phyloP scores from a whole-genome alignment of 2,329 filamentous ascomycete genomes.

The Colletotrichum theobromicola region DNA sequence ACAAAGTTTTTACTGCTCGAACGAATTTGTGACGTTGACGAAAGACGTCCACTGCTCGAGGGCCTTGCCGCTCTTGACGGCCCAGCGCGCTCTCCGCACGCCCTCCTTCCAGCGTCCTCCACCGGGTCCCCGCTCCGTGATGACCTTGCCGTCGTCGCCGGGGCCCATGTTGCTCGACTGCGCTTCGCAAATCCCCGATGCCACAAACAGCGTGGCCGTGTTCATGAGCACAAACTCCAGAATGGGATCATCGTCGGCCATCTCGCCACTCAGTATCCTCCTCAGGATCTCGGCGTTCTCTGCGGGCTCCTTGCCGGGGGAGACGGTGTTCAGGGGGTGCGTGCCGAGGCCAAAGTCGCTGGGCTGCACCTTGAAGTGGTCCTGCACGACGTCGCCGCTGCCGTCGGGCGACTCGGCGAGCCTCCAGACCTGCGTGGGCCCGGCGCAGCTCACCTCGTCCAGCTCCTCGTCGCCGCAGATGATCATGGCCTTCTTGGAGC shows the following conservation, averaged over 20 bases:
- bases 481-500: conserved; percentile 83
- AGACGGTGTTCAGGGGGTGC: conserved; percentile 79
- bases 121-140: conserved; percentile 82
- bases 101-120: conserved; percentile 95
- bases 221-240: conserved; percentile 95
- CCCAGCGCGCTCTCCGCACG: conserved; percentile 84
- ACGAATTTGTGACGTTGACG: conserved; percentile 77
- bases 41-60: conserved; percentile 83
- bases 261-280: conserved; percentile 75
- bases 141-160: conserved; percentile 80
- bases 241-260: conserved; percentile 80
- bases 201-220: conserved; percentile 84
- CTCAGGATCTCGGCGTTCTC: conserved; percentile 89
- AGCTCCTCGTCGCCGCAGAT: conserved; percentile 95
- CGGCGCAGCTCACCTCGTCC: conserved; percentile 93
- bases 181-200: conserved; percentile 84
- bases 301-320: conserved; percentile 81
- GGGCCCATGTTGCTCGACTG: conserved; percentile 80
- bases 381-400: conserved; percentile 57
- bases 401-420: conserved; percentile 48
- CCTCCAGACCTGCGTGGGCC: conserved; percentile 88
- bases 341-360: conserved; percentile 84
- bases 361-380: conserved; percentile 80
- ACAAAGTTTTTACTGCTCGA: neutral
- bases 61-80: conserved; percentile 85